Conservation (phyloP, 768 basidiomycete genomes). For the Daedalea quercina region DNA sequence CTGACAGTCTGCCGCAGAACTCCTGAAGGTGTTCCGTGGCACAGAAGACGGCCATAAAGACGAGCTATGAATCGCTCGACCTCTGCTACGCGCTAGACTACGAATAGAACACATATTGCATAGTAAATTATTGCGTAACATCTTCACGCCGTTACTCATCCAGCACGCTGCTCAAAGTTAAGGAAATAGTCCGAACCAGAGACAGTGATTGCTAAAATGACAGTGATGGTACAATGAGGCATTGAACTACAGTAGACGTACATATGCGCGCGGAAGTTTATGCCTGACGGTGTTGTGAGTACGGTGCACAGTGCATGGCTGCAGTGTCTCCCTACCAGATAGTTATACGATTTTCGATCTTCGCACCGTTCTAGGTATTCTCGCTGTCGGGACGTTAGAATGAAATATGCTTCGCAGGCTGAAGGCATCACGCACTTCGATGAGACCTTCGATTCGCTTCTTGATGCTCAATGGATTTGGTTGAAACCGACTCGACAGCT, state of each 20-base stretch:
- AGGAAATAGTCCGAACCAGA: too few species aligned
- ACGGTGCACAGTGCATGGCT: background rate
- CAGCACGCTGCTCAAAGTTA: too few species aligned
- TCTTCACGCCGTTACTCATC: too few species aligned
- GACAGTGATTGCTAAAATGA: background rate
- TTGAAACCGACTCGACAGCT: slow-evolving; percentile 77
- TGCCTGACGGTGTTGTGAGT: background rate
- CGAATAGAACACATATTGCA: background rate
- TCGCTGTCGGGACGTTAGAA: slow-evolving; percentile 40
- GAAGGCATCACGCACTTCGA: slow-evolving; percentile 58
- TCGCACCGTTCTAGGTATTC: slow-evolving; percentile 92
- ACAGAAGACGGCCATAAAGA: slow-evolving; percentile 26
- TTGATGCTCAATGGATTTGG: slow-evolving; percentile 87
- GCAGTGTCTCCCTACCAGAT: slow-evolving; percentile 38
- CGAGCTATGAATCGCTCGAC: slow-evolving; percentile 26
- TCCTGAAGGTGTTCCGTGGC: slow-evolving; percentile 13
- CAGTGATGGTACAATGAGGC: background rate
- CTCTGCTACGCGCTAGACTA: background rate
- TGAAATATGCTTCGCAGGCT: background rate
- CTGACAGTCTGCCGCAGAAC: background rate
- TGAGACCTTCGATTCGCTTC: slow-evolving; percentile 86
- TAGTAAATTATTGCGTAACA: background rate
- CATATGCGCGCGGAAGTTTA: background rate
- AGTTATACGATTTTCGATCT: slow-evolving; percentile 85
- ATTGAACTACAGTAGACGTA: background rate